Evolutionary conservation across 2,329 filamentous ascomycete genomes (phyloP).

Genomic region (Venturia carpophila): DNA sequence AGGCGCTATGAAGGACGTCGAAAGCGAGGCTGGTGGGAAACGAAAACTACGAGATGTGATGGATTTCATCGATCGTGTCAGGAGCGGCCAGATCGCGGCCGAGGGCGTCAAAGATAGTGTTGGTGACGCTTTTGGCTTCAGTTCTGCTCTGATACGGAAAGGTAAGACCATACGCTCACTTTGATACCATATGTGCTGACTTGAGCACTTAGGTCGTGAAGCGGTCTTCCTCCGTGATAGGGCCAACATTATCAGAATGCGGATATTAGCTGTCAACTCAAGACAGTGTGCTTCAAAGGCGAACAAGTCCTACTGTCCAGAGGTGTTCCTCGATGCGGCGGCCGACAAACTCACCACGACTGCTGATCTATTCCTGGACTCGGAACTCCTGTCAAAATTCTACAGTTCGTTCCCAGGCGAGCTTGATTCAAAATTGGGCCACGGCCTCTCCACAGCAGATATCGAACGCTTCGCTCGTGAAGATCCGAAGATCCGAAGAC

Average conservation of each 20-base stretch:
- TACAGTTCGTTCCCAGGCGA: slow-evolving; percentile 96
- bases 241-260: slow-evolving; percentile 82
- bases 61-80: slow-evolving; percentile 79
- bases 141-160: slow-evolving; percentile 71
- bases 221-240: slow-evolving; percentile 90
- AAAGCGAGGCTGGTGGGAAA: slow-evolving; percentile 69
- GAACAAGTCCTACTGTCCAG: slow-evolving; percentile 95
- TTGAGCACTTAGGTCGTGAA: slow-evolving; percentile 61
- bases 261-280: slow-evolving; percentile 77
- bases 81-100: slow-evolving; percentile 74
- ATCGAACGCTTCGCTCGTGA: slow-evolving; percentile 88
- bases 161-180: slow-evolving; percentile 45
- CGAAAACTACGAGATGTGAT: slow-evolving; percentile 86
- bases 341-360: slow-evolving; percentile 91
- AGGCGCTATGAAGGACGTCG: slow-evolving; percentile 64
- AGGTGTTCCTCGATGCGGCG: slow-evolving; percentile 95
- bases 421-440: slow-evolving; percentile 76
- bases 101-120: slow-evolving; percentile 63
- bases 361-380: slow-evolving; percentile 92
- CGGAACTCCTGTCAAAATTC: slow-evolving; percentile 92
- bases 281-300: slow-evolving; percentile 76
- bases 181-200: background rate
- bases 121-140: slow-evolving; percentile 89
- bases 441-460: slow-evolving; percentile 68
- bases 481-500: slow-evolving; percentile 79